phyloP scores from a whole-genome alignment of 306 rosid genomes.

The Vigna hirtella region DNA sequence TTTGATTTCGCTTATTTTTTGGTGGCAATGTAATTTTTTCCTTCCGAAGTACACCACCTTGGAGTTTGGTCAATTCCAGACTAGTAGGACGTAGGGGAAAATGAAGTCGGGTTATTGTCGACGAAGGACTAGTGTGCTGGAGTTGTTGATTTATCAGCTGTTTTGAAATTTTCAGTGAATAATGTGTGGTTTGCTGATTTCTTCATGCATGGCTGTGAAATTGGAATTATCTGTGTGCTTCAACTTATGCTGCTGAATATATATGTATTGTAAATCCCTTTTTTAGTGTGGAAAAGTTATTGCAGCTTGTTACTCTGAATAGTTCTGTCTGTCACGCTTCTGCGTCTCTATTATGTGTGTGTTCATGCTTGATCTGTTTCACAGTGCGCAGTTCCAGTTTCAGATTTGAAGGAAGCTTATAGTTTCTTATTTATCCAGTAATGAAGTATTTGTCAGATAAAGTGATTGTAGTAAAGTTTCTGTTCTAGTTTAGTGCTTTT shows the following conservation, averaged over 20 bases:
- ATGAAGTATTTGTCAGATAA: constrained; percentile 2
- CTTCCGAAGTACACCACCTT: constrained; percentile 2
- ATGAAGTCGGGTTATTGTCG: not conserved
- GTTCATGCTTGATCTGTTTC: constrained; percentile 3
- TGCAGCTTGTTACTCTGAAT: constrained; percentile 20
- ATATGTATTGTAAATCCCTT: not conserved
- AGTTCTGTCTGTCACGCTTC: not conserved
- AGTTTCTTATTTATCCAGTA: constrained; percentile 6
- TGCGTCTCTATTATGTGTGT: not conserved
- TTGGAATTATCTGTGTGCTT: constrained; percentile 9
- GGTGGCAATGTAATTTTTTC: not conserved
- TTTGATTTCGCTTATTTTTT: not conserved
- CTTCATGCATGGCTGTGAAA: constrained; percentile 2
- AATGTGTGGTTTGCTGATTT: constrained; percentile 4
- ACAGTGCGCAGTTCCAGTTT: not conserved
- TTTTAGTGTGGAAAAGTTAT: constrained; percentile 8
- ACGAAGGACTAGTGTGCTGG: not conserved
- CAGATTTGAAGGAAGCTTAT: constrained; percentile 1
- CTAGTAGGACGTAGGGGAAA: not conserved
- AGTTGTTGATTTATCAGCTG: constrained; percentile 25
- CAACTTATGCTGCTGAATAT: constrained; percentile 10
- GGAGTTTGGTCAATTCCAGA: constrained; percentile 3
- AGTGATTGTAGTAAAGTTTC: not conserved
- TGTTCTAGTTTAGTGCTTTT: not conserved
- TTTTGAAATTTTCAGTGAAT: not conserved